Conservation (phyloP, 768 basidiomycete genomes). For the Lactarius hengduanensis region DNA sequence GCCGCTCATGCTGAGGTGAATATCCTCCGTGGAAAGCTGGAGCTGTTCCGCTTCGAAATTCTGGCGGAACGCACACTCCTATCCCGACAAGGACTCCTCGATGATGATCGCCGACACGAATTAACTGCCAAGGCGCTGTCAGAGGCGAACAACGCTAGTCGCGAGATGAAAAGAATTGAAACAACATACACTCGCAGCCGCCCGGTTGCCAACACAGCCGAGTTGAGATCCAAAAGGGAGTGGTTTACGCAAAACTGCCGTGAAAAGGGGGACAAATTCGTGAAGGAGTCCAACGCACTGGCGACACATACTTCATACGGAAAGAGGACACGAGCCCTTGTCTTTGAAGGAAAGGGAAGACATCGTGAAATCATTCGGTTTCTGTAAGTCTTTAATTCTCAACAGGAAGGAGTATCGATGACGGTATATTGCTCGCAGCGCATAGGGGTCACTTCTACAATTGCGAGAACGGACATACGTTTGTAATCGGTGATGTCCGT, state of each 20-base stretch:
- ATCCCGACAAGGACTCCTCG: neutral
- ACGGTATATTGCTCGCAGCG: constrained; percentile 19
- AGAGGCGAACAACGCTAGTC: neutral
- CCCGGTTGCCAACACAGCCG: constrained; percentile 18
- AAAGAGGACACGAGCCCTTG: constrained; percentile 30
- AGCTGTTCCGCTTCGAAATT: too few species aligned
- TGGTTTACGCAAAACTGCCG: constrained; percentile 35
- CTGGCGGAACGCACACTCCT: constrained; percentile 21
- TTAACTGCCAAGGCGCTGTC: neutral
- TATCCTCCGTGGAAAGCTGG: too few species aligned
- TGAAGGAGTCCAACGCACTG: constrained; percentile 29
- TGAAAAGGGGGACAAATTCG: constrained; percentile 28
- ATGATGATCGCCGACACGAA: neutral
- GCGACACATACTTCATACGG: constrained; percentile 26
- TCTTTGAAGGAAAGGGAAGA: constrained; percentile 32
- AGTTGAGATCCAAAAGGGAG: constrained; percentile 28
- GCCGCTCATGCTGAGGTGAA: too few species aligned
- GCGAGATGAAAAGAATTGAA: neutral
- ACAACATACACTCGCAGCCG: constrained; percentile 32
- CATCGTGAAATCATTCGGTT: constrained; percentile 34
- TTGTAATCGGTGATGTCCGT: constrained; percentile 55
- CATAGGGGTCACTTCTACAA: constrained; percentile 37
- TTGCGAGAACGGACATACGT: constrained; percentile 56
- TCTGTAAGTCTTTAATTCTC: constrained; percentile 27
- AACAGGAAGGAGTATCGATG: neutral